Evolutionary conservation across 164 flowering plant genomes (phyloP).

Genomic region (Umbilicus rupestris): DNA sequence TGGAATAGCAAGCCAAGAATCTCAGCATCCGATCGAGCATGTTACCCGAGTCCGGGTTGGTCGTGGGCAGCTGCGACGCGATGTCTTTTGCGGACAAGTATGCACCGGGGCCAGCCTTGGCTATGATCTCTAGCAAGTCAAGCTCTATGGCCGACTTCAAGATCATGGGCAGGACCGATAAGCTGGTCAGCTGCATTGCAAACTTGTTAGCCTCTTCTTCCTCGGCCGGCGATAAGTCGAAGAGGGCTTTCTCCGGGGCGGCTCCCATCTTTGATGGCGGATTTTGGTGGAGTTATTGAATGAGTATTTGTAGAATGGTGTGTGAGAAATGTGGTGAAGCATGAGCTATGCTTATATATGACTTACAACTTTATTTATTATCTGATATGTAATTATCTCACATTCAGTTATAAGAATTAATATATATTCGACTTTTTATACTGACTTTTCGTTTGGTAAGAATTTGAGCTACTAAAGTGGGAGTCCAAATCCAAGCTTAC

Average conservation of each 20-base stretch:
- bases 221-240: background rate
- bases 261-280: background rate
- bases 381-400: too few relatives aligned
- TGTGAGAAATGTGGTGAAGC: background rate
- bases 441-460: too few relatives aligned
- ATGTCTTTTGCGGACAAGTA: conserved; percentile 42
- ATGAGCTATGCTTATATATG: background rate
- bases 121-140: conserved; percentile 58
- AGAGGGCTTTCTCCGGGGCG: background rate
- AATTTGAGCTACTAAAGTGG: too few relatives aligned
- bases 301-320: background rate
- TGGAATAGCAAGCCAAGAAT: conserved; percentile 50
- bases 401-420: too few relatives aligned
- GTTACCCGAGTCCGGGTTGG: conserved; percentile 49
- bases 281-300: background rate
- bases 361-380: too few relatives aligned
- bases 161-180: conserved; percentile 63
- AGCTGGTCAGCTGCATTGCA: conserved; percentile 56
- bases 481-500: too few relatives aligned
- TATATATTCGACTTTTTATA: too few relatives aligned
- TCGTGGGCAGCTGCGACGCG: conserved; percentile 47
- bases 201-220: conserved; percentile 35
- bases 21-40: conserved; percentile 78
- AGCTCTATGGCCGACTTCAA: conserved; percentile 63
- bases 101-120: conserved; percentile 43